phyloP scores from a whole-genome alignment of 1,284 basidiomycete genomes.

The Ustilago nuda region DNA sequence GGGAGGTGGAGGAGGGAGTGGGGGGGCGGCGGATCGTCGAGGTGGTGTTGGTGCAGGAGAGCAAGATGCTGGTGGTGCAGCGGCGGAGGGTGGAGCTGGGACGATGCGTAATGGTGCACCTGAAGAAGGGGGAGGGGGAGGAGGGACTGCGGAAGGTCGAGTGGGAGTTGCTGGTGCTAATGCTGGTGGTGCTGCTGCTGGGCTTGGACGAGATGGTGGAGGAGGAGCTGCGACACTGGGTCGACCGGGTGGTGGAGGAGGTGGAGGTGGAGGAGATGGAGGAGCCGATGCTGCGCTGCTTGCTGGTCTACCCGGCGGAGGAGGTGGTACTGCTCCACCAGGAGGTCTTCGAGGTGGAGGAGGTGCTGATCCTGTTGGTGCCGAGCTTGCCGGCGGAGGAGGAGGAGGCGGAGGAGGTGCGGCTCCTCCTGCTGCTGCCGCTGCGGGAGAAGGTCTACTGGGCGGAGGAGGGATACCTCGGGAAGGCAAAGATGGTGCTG shows the following conservation, averaged over 20 bases:
- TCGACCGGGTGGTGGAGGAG: constrained; percentile 25
- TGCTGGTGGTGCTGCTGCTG: constrained; percentile 14
- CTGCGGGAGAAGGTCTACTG: constrained; percentile 34
- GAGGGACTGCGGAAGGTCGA: constrained; percentile 26
- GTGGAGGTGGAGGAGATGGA: constrained; percentile 39
- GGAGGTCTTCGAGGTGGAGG: constrained; percentile 37
- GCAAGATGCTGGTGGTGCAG: constrained; percentile 19
- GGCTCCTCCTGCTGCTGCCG: constrained; percentile 14
- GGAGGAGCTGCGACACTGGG: constrained; percentile 18
- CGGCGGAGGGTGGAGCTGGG: constrained; percentile 26
- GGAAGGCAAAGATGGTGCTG: constrained; percentile 37
- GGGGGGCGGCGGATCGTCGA: constrained; percentile 86
- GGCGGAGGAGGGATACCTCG: constrained; percentile 50
- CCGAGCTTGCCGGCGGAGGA: constrained; percentile 17
- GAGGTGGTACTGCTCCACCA: constrained; percentile 23
- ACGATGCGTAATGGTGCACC: constrained; percentile 28
- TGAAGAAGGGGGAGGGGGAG: constrained; percentile 25
- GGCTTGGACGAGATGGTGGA: constrained; percentile 21
- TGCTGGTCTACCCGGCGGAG: constrained; percentile 18
- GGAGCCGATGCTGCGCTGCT: constrained; percentile 9
- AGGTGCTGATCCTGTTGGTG: constrained; percentile 25
- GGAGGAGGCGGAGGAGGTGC: constrained; percentile 41
- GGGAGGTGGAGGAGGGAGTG: constrained; percentile 75
- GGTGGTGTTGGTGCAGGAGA: constrained; percentile 37
- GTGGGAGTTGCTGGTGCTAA: constrained; percentile 5